phyloP scores from a whole-genome alignment of 306 rosid species.

The Cucumis melo region DNA sequence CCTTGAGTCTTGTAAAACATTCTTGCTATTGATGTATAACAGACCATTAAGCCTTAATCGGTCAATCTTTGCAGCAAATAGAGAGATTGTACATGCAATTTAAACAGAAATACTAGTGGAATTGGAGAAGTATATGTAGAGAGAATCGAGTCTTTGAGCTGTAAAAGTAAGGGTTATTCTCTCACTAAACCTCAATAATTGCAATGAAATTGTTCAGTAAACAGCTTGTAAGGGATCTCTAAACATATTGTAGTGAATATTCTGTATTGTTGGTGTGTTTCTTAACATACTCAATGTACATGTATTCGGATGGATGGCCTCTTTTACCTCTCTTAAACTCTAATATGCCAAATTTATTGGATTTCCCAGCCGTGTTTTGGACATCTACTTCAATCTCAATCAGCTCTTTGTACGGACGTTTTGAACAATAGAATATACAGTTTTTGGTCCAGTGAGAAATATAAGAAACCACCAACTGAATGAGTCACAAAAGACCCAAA shows the following conservation, averaged over 20 bases:
- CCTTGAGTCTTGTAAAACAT: neutral
- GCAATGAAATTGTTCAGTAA: neutral
- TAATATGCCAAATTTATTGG: neutral
- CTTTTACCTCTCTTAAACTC: slow-evolving; percentile 3
- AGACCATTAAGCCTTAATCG: neutral
- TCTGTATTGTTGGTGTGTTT: neutral
- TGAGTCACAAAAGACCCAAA: slow-evolving; percentile 98
- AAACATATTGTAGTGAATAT: neutral
- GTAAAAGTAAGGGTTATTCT: neutral
- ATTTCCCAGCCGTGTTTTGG: slow-evolving; percentile 6
- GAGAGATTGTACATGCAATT: neutral
- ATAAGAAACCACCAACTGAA: slow-evolving; percentile 83
- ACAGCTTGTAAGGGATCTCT: slow-evolving; percentile 1
- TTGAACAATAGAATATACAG: slow-evolving; percentile 77
- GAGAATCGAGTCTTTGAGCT: neutral
- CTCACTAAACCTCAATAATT: slow-evolving; percentile 1
- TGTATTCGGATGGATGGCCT: neutral
- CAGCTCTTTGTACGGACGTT: slow-evolving; percentile 43
- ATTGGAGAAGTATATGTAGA: neutral
- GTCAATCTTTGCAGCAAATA: neutral
- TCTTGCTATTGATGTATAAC: neutral
- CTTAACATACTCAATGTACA: neutral
- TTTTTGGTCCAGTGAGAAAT: slow-evolving; percentile 90
- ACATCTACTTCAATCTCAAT: neutral
- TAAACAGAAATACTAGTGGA: neutral